Evolutionary conservation across 129 eudicot genomes (phyloP).

Genomic region (Calendula officinalis): DNA sequence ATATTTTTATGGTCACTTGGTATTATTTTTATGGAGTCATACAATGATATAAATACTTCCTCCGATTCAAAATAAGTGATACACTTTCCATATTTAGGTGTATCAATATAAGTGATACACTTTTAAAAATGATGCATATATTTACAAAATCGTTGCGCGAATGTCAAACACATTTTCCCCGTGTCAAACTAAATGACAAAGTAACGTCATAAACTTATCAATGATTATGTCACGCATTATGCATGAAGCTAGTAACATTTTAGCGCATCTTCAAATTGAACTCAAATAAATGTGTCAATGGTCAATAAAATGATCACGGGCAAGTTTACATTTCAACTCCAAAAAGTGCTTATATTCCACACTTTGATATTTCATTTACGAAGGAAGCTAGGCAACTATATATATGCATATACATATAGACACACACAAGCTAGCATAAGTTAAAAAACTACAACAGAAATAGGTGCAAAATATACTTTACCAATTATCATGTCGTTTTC

Average conservation of each 20-base stretch:
- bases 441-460: not conserved
- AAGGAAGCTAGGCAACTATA: not conserved
- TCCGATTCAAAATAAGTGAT: no score
- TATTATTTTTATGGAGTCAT: no score
- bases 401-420: not conserved
- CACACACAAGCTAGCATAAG: not conserved
- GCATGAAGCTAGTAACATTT: not conserved
- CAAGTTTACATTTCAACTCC: constrained; percentile 18
- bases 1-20: no score
- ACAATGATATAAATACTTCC: no score
- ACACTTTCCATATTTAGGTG: no score
- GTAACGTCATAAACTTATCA: constrained; percentile 2
- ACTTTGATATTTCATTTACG: not conserved
- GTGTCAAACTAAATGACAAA: constrained; percentile 4
- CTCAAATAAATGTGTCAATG: constrained; percentile 3
- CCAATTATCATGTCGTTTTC: constrained; percentile 31
- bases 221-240: not conserved
- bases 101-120: no score
- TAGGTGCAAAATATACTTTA: not conserved
- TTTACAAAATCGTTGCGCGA: not conserved
- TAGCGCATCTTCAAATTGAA: not conserved
- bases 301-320: constrained; percentile 31
- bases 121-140: no score
- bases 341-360: constrained; percentile 7
- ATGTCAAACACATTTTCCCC: not conserved